Conservation (phyloP, 345 rosid genomes). For the Dimocarpus longan region DNA sequence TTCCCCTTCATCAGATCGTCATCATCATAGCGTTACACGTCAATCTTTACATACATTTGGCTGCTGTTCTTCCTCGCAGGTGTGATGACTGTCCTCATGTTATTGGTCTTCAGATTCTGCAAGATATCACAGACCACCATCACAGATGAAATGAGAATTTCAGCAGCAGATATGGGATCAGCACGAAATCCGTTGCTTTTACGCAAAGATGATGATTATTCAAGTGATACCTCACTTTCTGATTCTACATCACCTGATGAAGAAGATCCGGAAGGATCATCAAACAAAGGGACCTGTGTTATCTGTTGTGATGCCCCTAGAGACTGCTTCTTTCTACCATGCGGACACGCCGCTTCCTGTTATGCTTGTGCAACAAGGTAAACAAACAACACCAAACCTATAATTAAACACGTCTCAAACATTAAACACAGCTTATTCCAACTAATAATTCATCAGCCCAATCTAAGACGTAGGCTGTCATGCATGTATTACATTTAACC, state of each 20-base stretch:
- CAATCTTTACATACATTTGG: conserved; percentile 13
- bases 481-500: too few relatives aligned
- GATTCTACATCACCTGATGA: conserved; percentile 54
- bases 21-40: background rate
- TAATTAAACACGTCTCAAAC: background rate
- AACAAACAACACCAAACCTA: background rate
- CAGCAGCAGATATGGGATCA: conserved; percentile 19
- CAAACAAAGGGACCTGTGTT: conserved; percentile 41
- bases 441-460: too few relatives aligned
- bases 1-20: conserved; percentile 5
- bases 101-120: conserved; percentile 36
- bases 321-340: conserved; percentile 72
- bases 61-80: conserved; percentile 33
- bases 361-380: conserved; percentile 66
- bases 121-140: conserved; percentile 22
- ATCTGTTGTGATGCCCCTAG: conserved; percentile 55
- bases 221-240: conserved; percentile 57
- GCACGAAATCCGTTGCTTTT: conserved; percentile 47
- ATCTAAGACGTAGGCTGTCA: background rate
- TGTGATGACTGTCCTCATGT: conserved; percentile 40
- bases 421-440: background rate
- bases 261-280: conserved; percentile 40
- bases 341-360: conserved; percentile 69
- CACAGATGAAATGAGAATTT: conserved; percentile 16
- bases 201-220: conserved; percentile 47